Evolutionary conservation across 805 yeast species (phyloP).

Genomic region (Suhomyces sp.): DNA sequence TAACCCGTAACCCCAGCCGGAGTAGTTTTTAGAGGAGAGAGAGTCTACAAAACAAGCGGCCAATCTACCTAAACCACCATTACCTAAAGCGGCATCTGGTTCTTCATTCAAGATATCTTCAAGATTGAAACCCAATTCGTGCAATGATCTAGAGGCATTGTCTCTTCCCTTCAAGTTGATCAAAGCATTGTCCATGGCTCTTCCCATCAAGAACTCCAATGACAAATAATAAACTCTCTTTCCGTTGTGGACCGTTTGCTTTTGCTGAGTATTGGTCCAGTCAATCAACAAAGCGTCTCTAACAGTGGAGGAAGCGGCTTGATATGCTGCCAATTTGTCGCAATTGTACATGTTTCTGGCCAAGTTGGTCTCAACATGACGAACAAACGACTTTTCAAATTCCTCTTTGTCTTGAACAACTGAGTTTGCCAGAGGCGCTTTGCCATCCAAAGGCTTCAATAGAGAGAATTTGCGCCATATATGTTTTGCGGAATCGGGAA

Average conservation of each 20-base stretch:
- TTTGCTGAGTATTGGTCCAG: constrained; percentile 93
- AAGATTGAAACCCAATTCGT: constrained; percentile 78
- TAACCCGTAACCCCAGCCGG: constrained; percentile 96
- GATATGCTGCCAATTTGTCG: constrained; percentile 89
- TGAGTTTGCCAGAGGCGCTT: constrained; percentile 10
- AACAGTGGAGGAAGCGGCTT: constrained; percentile 76
- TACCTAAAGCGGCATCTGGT: constrained; percentile 93
- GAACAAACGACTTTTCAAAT: constrained; percentile 67
- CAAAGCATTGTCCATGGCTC: constrained; percentile 92
- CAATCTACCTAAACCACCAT: constrained; percentile 91
- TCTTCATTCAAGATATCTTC: constrained; percentile 85
- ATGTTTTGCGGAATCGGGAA: constrained; percentile 74
- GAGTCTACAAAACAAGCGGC: constrained; percentile 95
- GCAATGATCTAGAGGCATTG: constrained; percentile 43
- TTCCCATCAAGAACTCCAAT: constrained; percentile 88
- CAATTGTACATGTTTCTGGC: constrained; percentile 93
- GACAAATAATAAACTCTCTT: constrained; percentile 86
- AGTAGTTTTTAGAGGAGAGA: constrained; percentile 76
- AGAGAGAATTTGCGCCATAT: constrained; percentile 73
- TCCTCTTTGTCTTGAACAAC: constrained; percentile 41
- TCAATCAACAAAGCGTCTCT: constrained; percentile 77
- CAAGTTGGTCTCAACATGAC: constrained; percentile 85
- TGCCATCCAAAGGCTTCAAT: constrained; percentile 24
- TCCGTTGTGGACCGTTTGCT: constrained; percentile 76
- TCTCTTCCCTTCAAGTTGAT: constrained; percentile 73